Evolutionary conservation across 352 stramenopile species (phyloP).

Genomic region (Pythium diclinum): DNA sequence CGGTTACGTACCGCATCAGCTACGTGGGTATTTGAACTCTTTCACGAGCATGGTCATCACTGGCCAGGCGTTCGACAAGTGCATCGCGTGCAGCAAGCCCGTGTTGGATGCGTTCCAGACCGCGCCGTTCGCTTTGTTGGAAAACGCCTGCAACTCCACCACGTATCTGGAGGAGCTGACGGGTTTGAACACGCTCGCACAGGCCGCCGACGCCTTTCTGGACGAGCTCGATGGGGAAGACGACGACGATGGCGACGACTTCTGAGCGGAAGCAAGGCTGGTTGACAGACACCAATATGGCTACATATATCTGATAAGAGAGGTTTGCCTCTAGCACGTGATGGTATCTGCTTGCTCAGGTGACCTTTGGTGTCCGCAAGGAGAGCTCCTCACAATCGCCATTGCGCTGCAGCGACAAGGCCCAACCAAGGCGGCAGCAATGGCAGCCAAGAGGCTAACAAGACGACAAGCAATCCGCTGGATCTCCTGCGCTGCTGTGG

Average conservation of each 20-base stretch:
- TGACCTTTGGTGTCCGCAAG: slow-evolving; percentile 20
- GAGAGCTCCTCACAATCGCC: not conserved
- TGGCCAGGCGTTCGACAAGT: slow-evolving; percentile 92
- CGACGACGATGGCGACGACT: slow-evolving; percentile 55
- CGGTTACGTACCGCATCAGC: slow-evolving; percentile 91
- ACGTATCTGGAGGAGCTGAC: slow-evolving; percentile 81
- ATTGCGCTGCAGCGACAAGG: not conserved
- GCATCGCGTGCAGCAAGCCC: slow-evolving; percentile 92
- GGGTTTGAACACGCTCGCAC: slow-evolving; percentile 54
- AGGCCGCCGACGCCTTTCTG: slow-evolving; percentile 53
- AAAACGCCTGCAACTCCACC: slow-evolving; percentile 66
- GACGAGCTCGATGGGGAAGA: slow-evolving; percentile 65
- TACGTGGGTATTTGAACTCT: slow-evolving; percentile 93
- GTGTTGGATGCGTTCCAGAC: slow-evolving; percentile 87
- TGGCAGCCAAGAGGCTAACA: not conserved
- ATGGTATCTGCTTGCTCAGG: slow-evolving; percentile 20
- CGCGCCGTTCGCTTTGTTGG: slow-evolving; percentile 44
- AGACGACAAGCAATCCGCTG: not conserved
- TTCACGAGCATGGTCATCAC: slow-evolving; percentile 84
- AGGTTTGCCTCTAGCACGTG: slow-evolving; percentile 9
- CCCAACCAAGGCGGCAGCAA: not conserved
- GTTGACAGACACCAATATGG: slow-evolving; percentile 9
- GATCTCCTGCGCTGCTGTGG: not conserved
- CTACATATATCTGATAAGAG: slow-evolving; percentile 22
- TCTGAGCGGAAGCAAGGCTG: slow-evolving; percentile 1